Base-by-base conservation (phyloP, 768 basidiomycete species). In the Termitomyces sp. region DNA sequence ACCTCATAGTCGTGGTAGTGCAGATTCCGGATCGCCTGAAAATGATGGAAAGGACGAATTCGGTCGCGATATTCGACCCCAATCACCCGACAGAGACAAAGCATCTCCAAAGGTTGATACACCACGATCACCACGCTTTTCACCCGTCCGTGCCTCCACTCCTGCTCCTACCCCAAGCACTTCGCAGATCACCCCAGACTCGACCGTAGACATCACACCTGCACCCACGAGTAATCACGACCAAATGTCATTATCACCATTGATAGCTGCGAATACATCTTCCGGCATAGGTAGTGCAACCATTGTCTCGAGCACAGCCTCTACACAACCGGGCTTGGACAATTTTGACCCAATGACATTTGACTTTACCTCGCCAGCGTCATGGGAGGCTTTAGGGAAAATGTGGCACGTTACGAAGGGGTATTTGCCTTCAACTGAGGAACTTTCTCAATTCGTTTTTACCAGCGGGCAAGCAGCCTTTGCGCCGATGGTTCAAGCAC, bases 351-450 rank as follows among this genome's bases (percentile, higher is more conserved):
- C 84, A 65, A 67, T 80, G 62, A 78, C 81, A 49, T 94, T 94
- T 81, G 82, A 93, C 77, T 85, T 84, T 56, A 86, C 86, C 31
- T 78, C 81, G 46, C 81, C 92, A 55, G 71, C 81, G 54, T 86
- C 89, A 70, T 95, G 93, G 93, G 85, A 88, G 76, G 80, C 82
- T 58, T 81, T 95, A 59, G 88, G 88, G 69, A 84, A 83, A 68
- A 85, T 90, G 78, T 93, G 89, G 89, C 73, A 79, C 68, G 76
- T 78, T 57, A 86, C 88, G 54, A 73, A 88, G 70, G 88, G 89
- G 44, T 79, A 81, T 66, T 51, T 76, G 63, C 91, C 91, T 31
- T 80, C 88, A 58, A 85, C 87, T 66, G 86, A 91, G 66, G 81
- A 92, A 66, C 80, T 93, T 64, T 85, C 91, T 85, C 80, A 85